phyloP scores from a whole-genome alignment of 164 flowering plant species.

The Umbellularia californica region DNA sequence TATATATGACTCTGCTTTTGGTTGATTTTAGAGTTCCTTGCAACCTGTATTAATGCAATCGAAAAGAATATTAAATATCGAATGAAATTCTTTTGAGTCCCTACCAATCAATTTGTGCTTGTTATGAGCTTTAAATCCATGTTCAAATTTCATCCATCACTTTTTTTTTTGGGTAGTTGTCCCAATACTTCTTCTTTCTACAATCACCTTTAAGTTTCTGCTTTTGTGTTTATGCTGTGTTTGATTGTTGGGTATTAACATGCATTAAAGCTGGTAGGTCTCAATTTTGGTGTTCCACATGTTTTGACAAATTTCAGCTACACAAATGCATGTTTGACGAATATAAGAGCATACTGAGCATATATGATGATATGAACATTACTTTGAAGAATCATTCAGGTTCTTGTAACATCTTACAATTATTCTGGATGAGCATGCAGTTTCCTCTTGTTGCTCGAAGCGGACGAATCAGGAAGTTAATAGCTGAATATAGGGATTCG shows the following conservation, averaged over 20 bases:
- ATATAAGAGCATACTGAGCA: no score
- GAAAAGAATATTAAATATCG: no score
- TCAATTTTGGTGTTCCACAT: no score
- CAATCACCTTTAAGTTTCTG: not conserved
- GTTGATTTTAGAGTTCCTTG: not conserved
- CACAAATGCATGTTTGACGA: no score
- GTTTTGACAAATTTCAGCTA: no score
- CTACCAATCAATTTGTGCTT: not conserved
- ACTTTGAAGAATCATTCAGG: not conserved
- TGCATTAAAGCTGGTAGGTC: no score
- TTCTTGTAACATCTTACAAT: not conserved
- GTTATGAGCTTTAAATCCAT: not conserved
- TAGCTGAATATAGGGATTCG: constrained; percentile 61
- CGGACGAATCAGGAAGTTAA: constrained; percentile 68
- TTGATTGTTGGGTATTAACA: no score
- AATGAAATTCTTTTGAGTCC: not conserved
- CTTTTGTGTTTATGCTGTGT: no score
- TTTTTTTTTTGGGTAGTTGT: not conserved
- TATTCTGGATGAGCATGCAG: constrained; percentile 35
- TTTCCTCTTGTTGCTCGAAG: constrained; percentile 88
- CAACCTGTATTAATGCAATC: not conserved
- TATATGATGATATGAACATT: no score
- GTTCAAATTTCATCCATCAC: not conserved
- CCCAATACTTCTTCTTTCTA: not conserved
- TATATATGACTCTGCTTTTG: not conserved